A percentile compares a stretch with the other conserved stretches of the same genome.
Conservation (phyloP, 805 yeast genomes). For the Ogataea parapolymorpha region DNA sequence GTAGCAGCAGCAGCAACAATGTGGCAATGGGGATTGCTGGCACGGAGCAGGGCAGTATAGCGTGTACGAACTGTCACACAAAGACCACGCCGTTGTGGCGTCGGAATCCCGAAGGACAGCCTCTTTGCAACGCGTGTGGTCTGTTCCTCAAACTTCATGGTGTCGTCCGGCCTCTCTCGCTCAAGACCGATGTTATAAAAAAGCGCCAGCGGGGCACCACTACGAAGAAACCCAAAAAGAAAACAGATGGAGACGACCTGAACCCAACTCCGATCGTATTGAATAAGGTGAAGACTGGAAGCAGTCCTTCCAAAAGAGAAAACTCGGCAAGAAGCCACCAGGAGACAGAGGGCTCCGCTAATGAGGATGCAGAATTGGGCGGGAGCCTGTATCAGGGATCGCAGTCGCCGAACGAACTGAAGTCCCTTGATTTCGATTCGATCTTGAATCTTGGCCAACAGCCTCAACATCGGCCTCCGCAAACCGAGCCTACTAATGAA, state of each 20-base stretch:
- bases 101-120: conserved; percentile 86
- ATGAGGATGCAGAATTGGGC: conserved; percentile 8
- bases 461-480: conserved; percentile 5
- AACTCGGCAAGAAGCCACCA: conserved; percentile 1
- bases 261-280: conserved; percentile 42
- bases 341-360: conserved; percentile 3
- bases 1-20: conserved; percentile 9
- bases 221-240: conserved; percentile 29
- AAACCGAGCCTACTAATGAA: conserved; percentile 1
- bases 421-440: conserved; percentile 23
- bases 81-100: conserved; percentile 95
- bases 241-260: conserved; percentile 46
- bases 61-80: conserved; percentile 88
- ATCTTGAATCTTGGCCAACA: conserved; percentile 15
- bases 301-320: conserved; percentile 8
- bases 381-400: conserved; percentile 1
- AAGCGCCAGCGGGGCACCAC: conserved; percentile 69
- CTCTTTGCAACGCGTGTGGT: conserved; percentile 96
- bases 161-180: conserved; percentile 86
- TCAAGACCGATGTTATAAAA: conserved; percentile 79
- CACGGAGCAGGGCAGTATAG: conserved; percentile 19
- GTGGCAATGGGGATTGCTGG: conserved; percentile 8
- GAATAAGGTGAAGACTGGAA: conserved; percentile 13
- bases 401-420: conserved; percentile 10
- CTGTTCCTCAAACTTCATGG: conserved; percentile 89